phyloP scores from a whole-genome alignment of 371 early-diverging fungal genomes.

The Apophysomyces trapeziformis region DNA sequence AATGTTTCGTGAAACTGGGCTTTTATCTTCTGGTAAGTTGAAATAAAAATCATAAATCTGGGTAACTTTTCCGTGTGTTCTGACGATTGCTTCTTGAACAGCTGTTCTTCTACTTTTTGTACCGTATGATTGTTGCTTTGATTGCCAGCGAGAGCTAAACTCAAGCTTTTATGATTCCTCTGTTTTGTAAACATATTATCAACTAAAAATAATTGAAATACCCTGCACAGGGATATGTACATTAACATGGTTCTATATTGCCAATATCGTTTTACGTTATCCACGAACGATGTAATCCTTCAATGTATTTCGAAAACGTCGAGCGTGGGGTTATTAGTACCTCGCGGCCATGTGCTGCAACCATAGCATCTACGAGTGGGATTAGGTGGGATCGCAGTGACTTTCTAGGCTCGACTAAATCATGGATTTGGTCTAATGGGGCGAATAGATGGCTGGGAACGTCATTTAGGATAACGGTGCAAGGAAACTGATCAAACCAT shows the following conservation, averaged over 20 bases:
- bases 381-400: constrained; percentile 29
- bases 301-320: constrained; percentile 50
- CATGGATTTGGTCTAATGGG: constrained; percentile 32
- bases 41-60: not conserved
- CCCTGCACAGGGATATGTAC: no score
- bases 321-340: constrained; percentile 46
- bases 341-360: constrained; percentile 41
- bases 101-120: constrained; percentile 84
- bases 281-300: constrained; percentile 39
- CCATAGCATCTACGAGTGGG: constrained; percentile 51
- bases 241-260: no score
- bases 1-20: constrained; percentile 89
- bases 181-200: no score
- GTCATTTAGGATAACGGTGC: constrained; percentile 39
- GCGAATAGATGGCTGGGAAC: constrained; percentile 29
- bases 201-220: no score
- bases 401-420: constrained; percentile 35
- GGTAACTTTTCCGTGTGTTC: not conserved
- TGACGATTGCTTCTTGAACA: constrained; percentile 2
- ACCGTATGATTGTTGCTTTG: constrained; percentile 60
- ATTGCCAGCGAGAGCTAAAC: constrained; percentile 26
- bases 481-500: constrained; percentile 44
- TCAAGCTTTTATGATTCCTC: no score
- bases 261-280: not conserved
- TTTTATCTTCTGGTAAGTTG: constrained; percentile 78